A percentile compares a stretch with the other conserved stretches of the same genome.
phyloP scores from a whole-genome alignment of 768 basidiomycete genomes.

The Boletellus emodensis region DNA sequence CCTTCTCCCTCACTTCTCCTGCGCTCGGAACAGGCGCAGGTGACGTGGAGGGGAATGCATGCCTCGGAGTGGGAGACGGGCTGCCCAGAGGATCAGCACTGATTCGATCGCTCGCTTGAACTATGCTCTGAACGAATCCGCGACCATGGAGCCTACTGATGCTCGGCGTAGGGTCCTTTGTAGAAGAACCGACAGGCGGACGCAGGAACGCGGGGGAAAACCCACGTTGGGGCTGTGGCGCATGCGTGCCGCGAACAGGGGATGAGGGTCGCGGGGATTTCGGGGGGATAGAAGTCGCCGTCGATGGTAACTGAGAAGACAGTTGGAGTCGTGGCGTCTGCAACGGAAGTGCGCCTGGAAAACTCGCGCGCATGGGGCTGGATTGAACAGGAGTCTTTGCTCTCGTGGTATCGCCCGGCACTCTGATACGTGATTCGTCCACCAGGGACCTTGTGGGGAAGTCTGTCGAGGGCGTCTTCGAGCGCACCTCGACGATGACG shows the following conservation, averaged over 20 bases:
- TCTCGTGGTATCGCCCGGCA: constrained; percentile 15
- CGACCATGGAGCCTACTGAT: constrained; percentile 79
- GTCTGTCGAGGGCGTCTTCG: constrained; percentile 19
- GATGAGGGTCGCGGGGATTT: constrained; percentile 34
- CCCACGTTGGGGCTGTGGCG: constrained; percentile 38
- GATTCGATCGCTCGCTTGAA: constrained; percentile 61
- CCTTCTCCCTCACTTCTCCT: constrained; percentile 37
- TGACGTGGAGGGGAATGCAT: constrained; percentile 25
- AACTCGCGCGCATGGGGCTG: constrained; percentile 14
- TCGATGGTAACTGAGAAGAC: constrained; percentile 31
- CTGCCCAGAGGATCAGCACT: constrained; percentile 35
- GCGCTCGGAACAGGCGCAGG: constrained; percentile 33
- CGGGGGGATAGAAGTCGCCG: constrained; percentile 21
- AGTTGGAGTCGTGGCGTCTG: constrained; percentile 26
- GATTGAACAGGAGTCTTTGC: constrained; percentile 18
- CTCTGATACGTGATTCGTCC: constrained; percentile 22
- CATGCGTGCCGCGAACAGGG: constrained; percentile 38
- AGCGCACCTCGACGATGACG: constrained; percentile 9
- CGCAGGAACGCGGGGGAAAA: constrained; percentile 61
- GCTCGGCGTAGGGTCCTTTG: constrained; percentile 77
- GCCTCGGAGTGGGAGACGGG: constrained; percentile 25
- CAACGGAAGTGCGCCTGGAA: constrained; percentile 16
- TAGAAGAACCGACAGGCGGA: constrained; percentile 32
- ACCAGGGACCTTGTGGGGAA: constrained; percentile 8
- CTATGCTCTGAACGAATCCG: constrained; percentile 82